A percentile compares a stretch with the other conserved stretches of the same genome.
These are phyloP conservation scores for Barbarea vulgaris DNA, from an alignment of 345 rosid genomes.

Conservation along the genomic window DNA sequence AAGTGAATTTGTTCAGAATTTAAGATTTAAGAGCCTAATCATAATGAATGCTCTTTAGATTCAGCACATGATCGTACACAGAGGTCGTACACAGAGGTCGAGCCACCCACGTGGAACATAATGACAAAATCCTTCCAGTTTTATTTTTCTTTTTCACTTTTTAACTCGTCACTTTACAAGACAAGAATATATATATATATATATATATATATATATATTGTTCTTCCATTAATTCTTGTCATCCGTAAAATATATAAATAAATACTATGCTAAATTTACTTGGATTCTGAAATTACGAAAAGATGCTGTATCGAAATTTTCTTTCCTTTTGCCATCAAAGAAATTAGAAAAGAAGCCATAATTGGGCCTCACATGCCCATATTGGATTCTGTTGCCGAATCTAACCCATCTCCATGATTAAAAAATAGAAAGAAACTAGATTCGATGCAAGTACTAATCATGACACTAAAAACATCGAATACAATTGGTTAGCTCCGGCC, in stretches of 20 bases:
- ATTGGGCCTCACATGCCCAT: constrained; percentile 14
- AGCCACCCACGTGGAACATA: constrained; percentile 43
- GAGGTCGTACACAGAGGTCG: constrained; percentile 39
- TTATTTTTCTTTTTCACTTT: background rate
- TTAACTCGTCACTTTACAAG: background rate
- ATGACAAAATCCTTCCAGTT: constrained; percentile 27
- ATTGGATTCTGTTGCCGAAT: background rate
- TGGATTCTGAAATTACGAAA: background rate
- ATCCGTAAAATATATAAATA: background rate
- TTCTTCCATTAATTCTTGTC: background rate
- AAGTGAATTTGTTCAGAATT: background rate
- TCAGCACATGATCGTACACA: constrained; percentile 40
- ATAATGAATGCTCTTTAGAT: constrained; percentile 39
- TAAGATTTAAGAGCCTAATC: constrained; percentile 14
- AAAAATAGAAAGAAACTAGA: background rate
- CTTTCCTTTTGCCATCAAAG: background rate
- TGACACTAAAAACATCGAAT: background rate
- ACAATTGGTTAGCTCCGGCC: background rate
- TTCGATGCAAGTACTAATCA: background rate
- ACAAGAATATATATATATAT: no score
- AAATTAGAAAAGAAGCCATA: background rate
- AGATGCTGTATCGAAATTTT: background rate
- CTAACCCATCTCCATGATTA: background rate
- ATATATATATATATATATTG: no score
- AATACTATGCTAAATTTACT: background rate